phyloP scores from a whole-genome alignment of 306 rosid genomes.

The Senna siamea region DNA sequence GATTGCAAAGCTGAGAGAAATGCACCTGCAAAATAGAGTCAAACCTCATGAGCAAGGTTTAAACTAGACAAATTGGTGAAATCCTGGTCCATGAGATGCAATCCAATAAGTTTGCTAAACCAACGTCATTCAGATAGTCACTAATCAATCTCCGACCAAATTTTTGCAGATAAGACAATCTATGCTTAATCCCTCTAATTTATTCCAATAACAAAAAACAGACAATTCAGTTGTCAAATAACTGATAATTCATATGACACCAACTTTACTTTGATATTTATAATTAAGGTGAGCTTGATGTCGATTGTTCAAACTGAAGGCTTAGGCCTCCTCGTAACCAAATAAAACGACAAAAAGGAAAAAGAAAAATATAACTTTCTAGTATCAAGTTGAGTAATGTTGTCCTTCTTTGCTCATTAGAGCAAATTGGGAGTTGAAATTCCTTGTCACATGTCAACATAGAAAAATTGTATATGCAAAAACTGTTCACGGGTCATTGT shows the following conservation, averaged over 20 bases:
- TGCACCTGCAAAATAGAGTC: conserved; percentile 63
- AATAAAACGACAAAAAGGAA: too few relatives aligned
- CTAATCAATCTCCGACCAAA: neutral
- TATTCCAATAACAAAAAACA: neutral
- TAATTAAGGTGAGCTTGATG: too few relatives aligned
- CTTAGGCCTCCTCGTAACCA: neutral
- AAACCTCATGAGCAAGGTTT: conserved; percentile 37
- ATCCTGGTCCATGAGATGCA: conserved; percentile 6
- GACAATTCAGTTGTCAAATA: too few relatives aligned
- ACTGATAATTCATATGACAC: too few relatives aligned
- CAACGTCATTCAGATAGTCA: neutral
- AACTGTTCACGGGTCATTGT: neutral
- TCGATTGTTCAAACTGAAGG: too few relatives aligned
- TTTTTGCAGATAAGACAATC: neutral
- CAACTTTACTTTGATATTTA: too few relatives aligned
- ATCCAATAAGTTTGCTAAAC: neutral
- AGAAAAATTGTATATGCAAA: neutral
- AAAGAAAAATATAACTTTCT: too few relatives aligned
- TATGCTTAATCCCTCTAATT: neutral
- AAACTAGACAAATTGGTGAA: conserved; percentile 9
- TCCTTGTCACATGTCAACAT: neutral
- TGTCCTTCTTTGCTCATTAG: neutral
- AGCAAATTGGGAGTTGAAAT: neutral
- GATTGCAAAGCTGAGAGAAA: conserved; percentile 77
- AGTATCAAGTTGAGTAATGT: too few relatives aligned